Base-by-base conservation (phyloP, 768 basidiomycete genomes). In the Lyophyllum atratum region DNA sequence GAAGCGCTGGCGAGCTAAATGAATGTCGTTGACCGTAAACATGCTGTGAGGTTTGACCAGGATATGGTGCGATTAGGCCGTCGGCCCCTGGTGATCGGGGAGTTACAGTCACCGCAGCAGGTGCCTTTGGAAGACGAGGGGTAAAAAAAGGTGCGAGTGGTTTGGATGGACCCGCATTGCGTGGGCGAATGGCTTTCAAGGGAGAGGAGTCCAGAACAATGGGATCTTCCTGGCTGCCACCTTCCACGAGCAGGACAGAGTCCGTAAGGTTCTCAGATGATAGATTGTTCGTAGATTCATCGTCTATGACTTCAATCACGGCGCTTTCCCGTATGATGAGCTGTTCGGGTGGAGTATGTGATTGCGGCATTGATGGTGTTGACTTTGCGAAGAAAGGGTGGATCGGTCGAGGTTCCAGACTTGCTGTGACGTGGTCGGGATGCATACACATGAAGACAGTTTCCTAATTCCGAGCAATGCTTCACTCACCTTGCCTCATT, bases 1-100 rank as follows among this genome's bases (percentile, higher is more conserved):
- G 57, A n/a, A 59, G 42, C 10, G 21, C 5, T 14, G 55, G 49
- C 11, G 59, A 58, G 53, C 62, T 42, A 61, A 76, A 78, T n/a
- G 56, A 57, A 40, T 70, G 78, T 64, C 88, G 86, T 17, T 73
- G 68, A 33, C 86, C 87, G 60, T 80, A 83, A 60, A 87, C 77
- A 70, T 90, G 89, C 64, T 88, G 87, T 15, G 72, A 74, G 22
- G 73, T 70, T 45, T 63, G 63, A 60, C 74, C 72, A 28, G 89
- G 89, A 64, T 79, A 82, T 21, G 83, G 82, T 0, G 72, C 75
- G 17, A 58, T 57, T 21, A 52, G 55, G 10, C 52, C 31, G 12
- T 24, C 56, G 10, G 46, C 14, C 24, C 58, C 56, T 8, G 40
- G 53, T 26, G 61, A 49, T 24, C 50, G 21, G 49, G 52, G 25